phyloP scores from a whole-genome alignment of 768 basidiomycete genomes.

The Mycena belliarum region DNA sequence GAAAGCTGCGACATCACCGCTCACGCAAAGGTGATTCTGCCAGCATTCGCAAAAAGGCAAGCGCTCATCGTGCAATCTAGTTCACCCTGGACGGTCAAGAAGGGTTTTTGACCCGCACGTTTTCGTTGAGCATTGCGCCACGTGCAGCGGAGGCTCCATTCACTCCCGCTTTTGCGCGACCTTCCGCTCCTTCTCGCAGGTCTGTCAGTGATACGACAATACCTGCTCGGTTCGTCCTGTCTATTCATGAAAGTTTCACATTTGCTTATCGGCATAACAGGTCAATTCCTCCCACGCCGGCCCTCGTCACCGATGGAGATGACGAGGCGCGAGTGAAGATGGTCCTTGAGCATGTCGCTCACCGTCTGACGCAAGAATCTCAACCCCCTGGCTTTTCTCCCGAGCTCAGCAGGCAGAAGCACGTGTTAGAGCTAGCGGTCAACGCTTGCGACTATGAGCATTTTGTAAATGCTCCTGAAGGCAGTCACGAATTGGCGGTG shows the following conservation, averaged over 20 bases:
- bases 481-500: constrained; percentile 62
- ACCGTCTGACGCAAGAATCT: constrained; percentile 73
- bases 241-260: neutral
- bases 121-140: constrained; percentile 74
- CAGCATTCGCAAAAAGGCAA: too few relatives aligned
- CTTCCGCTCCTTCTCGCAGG: constrained; percentile 12
- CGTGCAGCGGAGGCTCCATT: constrained; percentile 44
- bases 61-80: constrained; percentile 33
- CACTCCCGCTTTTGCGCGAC: constrained; percentile 32
- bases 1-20: constrained; percentile 75
- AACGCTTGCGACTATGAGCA: constrained; percentile 71
- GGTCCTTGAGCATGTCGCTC: constrained; percentile 74
- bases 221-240: constrained; percentile 13
- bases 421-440: constrained; percentile 69
- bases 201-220: constrained; percentile 18
- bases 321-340: constrained; percentile 75
- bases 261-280: neutral
- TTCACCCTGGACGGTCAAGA: constrained; percentile 77
- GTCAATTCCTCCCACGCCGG: constrained; percentile 16
- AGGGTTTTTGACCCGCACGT: constrained; percentile 63
- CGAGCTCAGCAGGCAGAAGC: constrained; percentile 78
- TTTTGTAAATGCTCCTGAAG: constrained; percentile 51
- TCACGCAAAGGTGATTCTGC: constrained; percentile 66
- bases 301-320: constrained; percentile 17
- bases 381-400: constrained; percentile 65